Evolutionary conservation across 2,329 filamentous ascomycete genomes (phyloP).

Genomic region (Apiospora pterosperma): DNA sequence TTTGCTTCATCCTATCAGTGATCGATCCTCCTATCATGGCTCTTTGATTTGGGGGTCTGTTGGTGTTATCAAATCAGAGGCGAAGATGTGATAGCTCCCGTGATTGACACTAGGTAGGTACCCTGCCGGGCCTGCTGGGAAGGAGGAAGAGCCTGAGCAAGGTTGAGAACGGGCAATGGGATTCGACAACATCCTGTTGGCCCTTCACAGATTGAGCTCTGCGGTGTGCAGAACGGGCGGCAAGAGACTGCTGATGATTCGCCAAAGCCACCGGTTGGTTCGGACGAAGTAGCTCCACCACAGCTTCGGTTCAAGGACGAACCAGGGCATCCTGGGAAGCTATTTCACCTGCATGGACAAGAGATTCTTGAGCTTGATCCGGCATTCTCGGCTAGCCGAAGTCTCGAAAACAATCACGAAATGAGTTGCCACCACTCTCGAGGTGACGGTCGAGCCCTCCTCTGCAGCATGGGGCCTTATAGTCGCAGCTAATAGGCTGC

Average conservation of each 20-base stretch:
- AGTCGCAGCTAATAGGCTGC: background rate
- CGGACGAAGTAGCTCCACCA: background rate
- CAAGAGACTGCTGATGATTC: background rate
- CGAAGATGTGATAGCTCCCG: background rate
- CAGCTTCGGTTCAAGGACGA: background rate
- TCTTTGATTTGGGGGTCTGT: background rate
- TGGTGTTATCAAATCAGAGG: background rate
- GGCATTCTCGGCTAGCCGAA: background rate
- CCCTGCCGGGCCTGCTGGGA: background rate
- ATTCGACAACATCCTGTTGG: slow-evolving; percentile 1
- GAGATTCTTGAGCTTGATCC: background rate
- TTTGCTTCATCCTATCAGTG: background rate
- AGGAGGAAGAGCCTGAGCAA: background rate
- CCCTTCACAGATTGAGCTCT: slow-evolving; percentile 2
- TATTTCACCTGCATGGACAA: background rate
- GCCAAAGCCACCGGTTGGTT: background rate
- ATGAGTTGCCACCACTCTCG: background rate
- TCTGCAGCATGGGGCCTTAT: background rate
- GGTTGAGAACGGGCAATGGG: background rate
- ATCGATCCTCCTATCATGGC: background rate
- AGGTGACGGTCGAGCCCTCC: background rate
- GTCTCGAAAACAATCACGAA: background rate
- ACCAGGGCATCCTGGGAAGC: background rate
- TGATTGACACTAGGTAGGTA: background rate
- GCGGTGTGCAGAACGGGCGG: slow-evolving; percentile 4